Evolutionary conservation across 106 monocot species (phyloP), one percentile per base, ranked within the genome.

Genomic region (Dendrobium chrysotoxum): DNA sequence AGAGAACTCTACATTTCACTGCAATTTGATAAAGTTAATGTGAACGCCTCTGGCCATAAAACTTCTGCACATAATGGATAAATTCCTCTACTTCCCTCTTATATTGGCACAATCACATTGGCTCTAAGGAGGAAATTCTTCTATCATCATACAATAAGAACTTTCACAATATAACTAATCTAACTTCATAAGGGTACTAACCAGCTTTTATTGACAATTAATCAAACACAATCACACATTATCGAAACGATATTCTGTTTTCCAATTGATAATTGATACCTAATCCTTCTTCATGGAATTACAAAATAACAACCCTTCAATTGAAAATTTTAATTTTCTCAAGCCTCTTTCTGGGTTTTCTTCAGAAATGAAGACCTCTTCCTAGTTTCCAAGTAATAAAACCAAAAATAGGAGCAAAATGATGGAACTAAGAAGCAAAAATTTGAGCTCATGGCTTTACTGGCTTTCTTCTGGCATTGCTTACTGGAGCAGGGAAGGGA

Each of bases 381-480:
- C 74, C 39, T 67, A 25, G 23, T 70, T 70, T 30, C 30, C 28
- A 70, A 70, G 6, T 35, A 23, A 67, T 20, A 70, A 70, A 35
- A 13, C 70, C 70, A 70, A 42, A 74, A 74, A 74, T 20, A 72
- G 50, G 35, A 74, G 40, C 74, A 74, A 74, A 41, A 40, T 41
- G 21, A 42, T 42, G 72, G 20, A 5, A 28, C 38, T 17, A 3
- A 18, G 16, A 70, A 21, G 41, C 74, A 41, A 0, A 17, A 41
- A 40, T 21, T 5, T 42, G 41, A 41, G 74, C 61, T 21, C 74
- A 74, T 74, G 39, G 38, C 41, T 41, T 42, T 7, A 74, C 41
- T n/a, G 74, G 17, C 20, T 74, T 21, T 74, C 74, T 39, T 74
- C 74, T n/a, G 41, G 1, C 25, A 39, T 7, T 42, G 74, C 4